These are phyloP conservation scores for Protea cynaroides DNA, from an alignment of 164 flowering plant species.

Conservation along the genomic window DNA sequence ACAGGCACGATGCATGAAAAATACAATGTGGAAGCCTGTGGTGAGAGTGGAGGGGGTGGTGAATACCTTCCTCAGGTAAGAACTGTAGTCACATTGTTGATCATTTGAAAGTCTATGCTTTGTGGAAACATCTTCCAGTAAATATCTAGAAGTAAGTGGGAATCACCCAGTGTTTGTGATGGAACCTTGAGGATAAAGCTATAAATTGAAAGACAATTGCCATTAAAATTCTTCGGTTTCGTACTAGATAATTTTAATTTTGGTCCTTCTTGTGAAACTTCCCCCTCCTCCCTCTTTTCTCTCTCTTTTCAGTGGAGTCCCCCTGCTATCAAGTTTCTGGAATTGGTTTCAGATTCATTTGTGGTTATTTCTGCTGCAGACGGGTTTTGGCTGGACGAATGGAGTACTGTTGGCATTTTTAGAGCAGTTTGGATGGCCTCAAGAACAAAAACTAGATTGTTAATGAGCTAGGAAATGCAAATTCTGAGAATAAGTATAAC, in stretches of 20 bases:
- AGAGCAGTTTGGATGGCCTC: slow-evolving; percentile 95
- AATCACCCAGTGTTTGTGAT: background rate
- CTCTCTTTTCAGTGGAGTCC: too few species aligned
- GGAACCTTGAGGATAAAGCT: background rate
- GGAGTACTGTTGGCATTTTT: slow-evolving; percentile 82
- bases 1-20: slow-evolving; percentile 78
- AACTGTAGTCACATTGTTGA: background rate
- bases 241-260: too few species aligned
- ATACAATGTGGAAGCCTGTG: slow-evolving; percentile 58
- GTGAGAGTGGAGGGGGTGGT: slow-evolving; percentile 71
- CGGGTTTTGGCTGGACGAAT: slow-evolving; percentile 97
- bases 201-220: too few species aligned
- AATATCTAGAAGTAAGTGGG: too few species aligned
- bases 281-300: too few species aligned
- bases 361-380: slow-evolving; percentile 38
- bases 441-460: slow-evolving; percentile 43
- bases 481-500: too few species aligned
- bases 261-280: too few species aligned
- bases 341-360: background rate
- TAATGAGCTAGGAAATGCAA: background rate
- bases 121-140: background rate
- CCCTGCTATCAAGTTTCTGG: background rate
- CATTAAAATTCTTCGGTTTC: too few species aligned
- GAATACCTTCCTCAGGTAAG: slow-evolving; percentile 72
- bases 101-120: background rate